These are phyloP conservation scores for Collybia mongolica DNA, from an alignment of 768 basidiomycete genomes.

Conservation along the genomic window DNA sequence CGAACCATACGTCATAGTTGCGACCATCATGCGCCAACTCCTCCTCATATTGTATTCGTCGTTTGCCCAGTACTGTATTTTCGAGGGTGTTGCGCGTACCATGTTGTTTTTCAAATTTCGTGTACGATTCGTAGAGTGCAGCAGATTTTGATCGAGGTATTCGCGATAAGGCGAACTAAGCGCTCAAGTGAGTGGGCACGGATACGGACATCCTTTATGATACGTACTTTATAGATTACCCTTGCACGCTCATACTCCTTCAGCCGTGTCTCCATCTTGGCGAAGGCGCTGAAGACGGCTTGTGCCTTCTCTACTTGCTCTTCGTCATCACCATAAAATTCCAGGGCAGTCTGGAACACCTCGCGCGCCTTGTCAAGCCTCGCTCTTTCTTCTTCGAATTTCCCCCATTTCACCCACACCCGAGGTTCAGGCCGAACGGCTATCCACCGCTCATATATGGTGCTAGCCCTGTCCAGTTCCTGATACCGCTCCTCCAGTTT, in stretches of 20 bases:
- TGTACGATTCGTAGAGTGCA: constrained; percentile 86
- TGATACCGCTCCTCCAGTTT: constrained; percentile 94
- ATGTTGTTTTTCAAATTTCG: constrained; percentile 98
- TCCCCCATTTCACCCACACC: constrained; percentile 82
- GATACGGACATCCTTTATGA: not conserved
- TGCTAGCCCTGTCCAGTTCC: constrained; percentile 88
- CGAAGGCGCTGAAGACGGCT: constrained; percentile 89
- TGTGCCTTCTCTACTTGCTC: constrained; percentile 97
- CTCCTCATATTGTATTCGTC: constrained; percentile 98
- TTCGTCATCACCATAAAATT: constrained; percentile 87
- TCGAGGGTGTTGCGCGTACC: constrained; percentile 88
- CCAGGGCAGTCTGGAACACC: constrained; percentile 87
- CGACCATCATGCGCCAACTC: constrained; percentile 88
- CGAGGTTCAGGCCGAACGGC: constrained; percentile 75
- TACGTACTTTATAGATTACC: constrained; percentile 91
- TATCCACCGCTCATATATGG: constrained; percentile 91
- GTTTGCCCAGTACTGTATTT: constrained; percentile 91
- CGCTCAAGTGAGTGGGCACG: not conserved
- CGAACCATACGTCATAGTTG: constrained; percentile 99
- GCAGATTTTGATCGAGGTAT: constrained; percentile 92
- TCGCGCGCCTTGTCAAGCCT: constrained; percentile 73
- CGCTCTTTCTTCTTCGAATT: constrained; percentile 86
- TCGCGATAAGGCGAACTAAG: constrained; percentile 90
- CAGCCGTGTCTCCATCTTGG: constrained; percentile 94
- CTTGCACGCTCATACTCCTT: constrained; percentile 97